Base-by-base conservation (phyloP, 345 rosid genomes). In the Fremontodendron californicum region DNA sequence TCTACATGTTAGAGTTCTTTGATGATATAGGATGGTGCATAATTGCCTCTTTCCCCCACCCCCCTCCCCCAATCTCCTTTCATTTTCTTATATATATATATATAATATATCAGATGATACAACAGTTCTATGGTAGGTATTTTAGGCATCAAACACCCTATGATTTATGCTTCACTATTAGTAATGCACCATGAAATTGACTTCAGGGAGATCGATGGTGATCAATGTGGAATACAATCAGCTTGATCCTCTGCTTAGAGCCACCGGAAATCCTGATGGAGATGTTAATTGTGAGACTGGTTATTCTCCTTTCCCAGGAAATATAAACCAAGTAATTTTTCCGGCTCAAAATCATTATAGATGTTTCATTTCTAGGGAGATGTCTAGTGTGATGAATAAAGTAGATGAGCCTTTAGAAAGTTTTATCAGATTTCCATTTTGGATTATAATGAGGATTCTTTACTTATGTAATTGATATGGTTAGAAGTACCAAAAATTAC, bases 221-320 rank as follows among this genome's bases (percentile, higher is more conserved):
- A 92, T 93, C 79, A 95, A 95, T 75, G 98, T 95, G 79, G 99
- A 95, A 75, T 95, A 95, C 87, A 93, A 95, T 87, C 99, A 95
- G 79, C 93, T 95, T 78, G 97, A 95, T 79, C 99, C 99, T 46
- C 85, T 95, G 77, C 98, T 95, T 62, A 88, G 96, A 85, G 96
- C 99, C 75, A 79, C 90, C 71, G 94, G 93, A 64, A 77, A 86
- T 84, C 94, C 91, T 39, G 93, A 95, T 80, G 96, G 99, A 39
- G 99, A 95, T 84, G 96, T 80, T 79, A 95, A 95, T 72, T 84
- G 84, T 29, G 98, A 95, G 86, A 93, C 98, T 1, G 98, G 96
- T 81, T 95, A 81, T 79, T 95, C 99, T 75, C 97, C 96, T 74
- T 95, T 92, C 81, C 98, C 97, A 5, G 98, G 98, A 85, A 95